A percentile compares a stretch with the other conserved stretches of the same genome.
Evolutionary conservation across 2,329 filamentous ascomycete species (phyloP).

Genomic region (Colletotrichum sojae): DNA sequence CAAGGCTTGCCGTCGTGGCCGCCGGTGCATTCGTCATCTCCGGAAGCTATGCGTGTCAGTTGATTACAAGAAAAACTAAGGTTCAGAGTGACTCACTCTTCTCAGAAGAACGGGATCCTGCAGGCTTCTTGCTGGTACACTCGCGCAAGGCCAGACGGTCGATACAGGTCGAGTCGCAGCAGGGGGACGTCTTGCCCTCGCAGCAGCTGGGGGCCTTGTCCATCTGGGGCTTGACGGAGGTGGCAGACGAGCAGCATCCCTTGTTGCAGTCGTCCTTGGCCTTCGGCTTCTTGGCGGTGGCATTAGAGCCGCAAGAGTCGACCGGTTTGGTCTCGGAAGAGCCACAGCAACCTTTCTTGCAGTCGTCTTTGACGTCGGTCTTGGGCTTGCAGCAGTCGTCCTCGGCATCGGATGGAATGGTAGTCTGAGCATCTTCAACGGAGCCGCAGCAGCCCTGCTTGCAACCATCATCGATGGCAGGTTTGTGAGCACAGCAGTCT

Average conservation of each 20-base stretch:
- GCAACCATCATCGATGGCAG: background rate
- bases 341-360: background rate
- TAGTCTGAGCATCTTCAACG: background rate
- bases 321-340: background rate
- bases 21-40: constrained; percentile 21
- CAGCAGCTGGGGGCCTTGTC: constrained; percentile 54
- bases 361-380: background rate
- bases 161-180: constrained; percentile 60
- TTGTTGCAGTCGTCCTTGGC: constrained; percentile 15
- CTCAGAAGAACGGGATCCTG: constrained; percentile 18
- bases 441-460: background rate
- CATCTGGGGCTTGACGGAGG: background rate
- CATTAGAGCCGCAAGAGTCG: background rate
- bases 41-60: constrained; percentile 10
- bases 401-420: background rate
- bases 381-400: constrained; percentile 1
- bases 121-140: constrained; percentile 47
- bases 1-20: constrained; percentile 52
- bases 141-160: constrained; percentile 60
- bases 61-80: no score
- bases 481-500: background rate
- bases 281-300: background rate
- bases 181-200: constrained; percentile 55
- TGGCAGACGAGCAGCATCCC: constrained; percentile 16
- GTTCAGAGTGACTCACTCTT: constrained; percentile 3